A percentile compares a stretch with the other conserved stretches of the same genome.
phyloP scores from a whole-genome alignment of 139 green algal genomes.

The Chlamydomonas sphaeroides region DNA sequence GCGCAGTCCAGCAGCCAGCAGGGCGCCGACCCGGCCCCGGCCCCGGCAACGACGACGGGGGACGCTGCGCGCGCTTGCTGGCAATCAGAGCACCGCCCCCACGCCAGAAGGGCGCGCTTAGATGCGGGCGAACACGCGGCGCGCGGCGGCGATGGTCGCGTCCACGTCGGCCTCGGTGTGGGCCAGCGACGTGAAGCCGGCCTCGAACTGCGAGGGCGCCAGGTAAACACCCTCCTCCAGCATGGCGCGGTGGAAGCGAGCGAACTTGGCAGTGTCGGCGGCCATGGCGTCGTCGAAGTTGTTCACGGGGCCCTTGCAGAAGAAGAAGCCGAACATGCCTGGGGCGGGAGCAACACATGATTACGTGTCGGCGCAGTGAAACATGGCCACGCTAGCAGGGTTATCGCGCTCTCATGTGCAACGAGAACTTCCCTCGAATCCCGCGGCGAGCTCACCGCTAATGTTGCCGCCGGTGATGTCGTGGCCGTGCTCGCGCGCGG shows the following conservation, averaged over 20 bases:
- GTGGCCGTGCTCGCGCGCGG: slow-evolving; percentile 88
- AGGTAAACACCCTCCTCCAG: slow-evolving; percentile 98
- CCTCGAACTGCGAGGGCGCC: slow-evolving; percentile 92
- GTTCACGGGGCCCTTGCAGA: slow-evolving; percentile 91
- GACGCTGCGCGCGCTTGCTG: too few relatives aligned
- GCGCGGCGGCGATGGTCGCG: slow-evolving; percentile 90
- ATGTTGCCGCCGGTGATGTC: slow-evolving; percentile 91
- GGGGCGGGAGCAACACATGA: too few relatives aligned
- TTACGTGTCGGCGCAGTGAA: too few relatives aligned
- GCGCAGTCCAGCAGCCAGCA: too few relatives aligned
- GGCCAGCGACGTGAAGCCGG: slow-evolving; percentile 94
- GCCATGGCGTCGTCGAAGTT: slow-evolving; percentile 91
- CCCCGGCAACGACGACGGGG: too few relatives aligned
- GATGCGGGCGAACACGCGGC: slow-evolving; percentile 73
- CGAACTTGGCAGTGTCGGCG: slow-evolving; percentile 96
- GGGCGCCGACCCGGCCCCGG: too few relatives aligned
- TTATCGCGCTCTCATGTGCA: too few relatives aligned
- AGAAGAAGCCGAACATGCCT: slow-evolving; percentile 99
- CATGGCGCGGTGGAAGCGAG: slow-evolving; percentile 96
- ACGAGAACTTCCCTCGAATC: too few relatives aligned
- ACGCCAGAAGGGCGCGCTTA: slow-evolving; percentile 52
- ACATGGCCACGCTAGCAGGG: too few relatives aligned
- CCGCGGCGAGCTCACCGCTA: slow-evolving; percentile 60
- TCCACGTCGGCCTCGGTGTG: slow-evolving; percentile 98
- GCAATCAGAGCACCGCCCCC: too few relatives aligned